phyloP scores from a whole-genome alignment of 768 basidiomycete species.

The Mycena belliarum region DNA sequence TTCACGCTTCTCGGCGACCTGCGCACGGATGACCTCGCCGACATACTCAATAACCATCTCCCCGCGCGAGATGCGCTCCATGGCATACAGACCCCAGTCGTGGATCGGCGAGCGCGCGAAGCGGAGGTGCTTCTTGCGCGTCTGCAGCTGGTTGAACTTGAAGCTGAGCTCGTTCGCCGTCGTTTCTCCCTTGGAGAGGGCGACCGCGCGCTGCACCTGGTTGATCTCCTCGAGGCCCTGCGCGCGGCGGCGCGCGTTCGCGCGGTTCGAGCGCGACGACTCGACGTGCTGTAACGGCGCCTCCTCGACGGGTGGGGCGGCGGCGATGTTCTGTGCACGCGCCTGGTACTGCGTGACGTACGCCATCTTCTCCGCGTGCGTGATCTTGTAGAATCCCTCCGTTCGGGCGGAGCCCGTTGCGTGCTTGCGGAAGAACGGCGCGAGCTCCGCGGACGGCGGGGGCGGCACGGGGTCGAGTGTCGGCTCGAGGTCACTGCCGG shows the following conservation, averaged over 20 bases:
- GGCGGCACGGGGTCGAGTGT: constrained; percentile 24
- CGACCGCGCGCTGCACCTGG: constrained; percentile 80
- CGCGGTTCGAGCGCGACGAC: constrained; percentile 87
- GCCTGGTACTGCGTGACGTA: constrained; percentile 89
- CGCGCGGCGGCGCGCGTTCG: constrained; percentile 87
- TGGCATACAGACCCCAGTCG: constrained; percentile 97
- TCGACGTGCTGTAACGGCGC: constrained; percentile 58
- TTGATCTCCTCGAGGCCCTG: constrained; percentile 95
- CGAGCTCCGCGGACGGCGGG: constrained; percentile 38
- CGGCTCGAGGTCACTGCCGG: constrained; percentile 35
- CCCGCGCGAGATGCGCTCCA: constrained; percentile 90
- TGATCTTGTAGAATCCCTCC: constrained; percentile 95
- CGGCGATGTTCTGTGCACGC: constrained; percentile 48
- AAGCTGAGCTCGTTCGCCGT: constrained; percentile 72
- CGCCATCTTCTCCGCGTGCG: constrained; percentile 85
- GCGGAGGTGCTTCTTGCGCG: constrained; percentile 94
- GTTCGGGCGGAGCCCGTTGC: constrained; percentile 86
- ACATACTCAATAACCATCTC: constrained; percentile 99
- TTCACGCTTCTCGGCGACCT: constrained; percentile 95
- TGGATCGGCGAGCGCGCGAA: constrained; percentile 96
- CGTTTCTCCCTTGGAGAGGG: constrained; percentile 73
- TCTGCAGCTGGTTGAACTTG: constrained; percentile 98
- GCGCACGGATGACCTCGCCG: constrained; percentile 92
- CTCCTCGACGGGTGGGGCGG: constrained; percentile 46
- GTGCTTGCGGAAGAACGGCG: constrained; percentile 69